A percentile compares a stretch with the other conserved stretches of the same genome.
phyloP scores from a whole-genome alignment of 306 rosid species.

The Ceratonia siliqua region DNA sequence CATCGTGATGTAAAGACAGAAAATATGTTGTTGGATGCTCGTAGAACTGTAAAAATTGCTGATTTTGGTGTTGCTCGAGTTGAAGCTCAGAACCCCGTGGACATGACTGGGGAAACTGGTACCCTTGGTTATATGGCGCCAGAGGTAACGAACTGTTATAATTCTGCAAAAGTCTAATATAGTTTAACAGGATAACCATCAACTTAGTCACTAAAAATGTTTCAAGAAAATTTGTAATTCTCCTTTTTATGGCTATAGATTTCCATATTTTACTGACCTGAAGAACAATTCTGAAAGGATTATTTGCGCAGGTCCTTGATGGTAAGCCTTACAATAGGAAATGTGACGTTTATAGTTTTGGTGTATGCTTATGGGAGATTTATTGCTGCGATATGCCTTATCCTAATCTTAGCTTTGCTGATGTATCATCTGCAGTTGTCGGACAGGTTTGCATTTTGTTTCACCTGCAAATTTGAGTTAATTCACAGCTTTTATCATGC shows the following conservation, averaged over 20 bases:
- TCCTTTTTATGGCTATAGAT: neutral
- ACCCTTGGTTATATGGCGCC: conserved; percentile 96
- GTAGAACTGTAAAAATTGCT: conserved; percentile 66
- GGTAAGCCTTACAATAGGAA: conserved; percentile 92
- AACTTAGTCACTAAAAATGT: neutral
- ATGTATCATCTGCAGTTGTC: conserved; percentile 69
- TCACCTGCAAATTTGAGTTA: too few species aligned
- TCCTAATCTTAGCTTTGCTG: conserved; percentile 69
- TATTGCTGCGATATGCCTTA: conserved; percentile 93
- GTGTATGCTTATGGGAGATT: conserved; percentile 93
- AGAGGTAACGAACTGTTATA: conserved; percentile 52
- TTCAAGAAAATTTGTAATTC: neutral
- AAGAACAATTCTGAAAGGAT: too few species aligned
- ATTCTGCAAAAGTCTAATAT: neutral
- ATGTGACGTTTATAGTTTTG: conserved; percentile 88
- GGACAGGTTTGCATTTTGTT: conserved; percentile 54
- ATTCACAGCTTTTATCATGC: too few species aligned
- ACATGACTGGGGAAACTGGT: conserved; percentile 96
- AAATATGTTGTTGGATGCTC: conserved; percentile 65
- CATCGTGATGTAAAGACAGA: conserved; percentile 86
- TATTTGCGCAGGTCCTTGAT: conserved; percentile 64
- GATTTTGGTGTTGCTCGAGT: conserved; percentile 95
- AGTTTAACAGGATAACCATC: neutral
- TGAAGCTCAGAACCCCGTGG: conserved; percentile 81
- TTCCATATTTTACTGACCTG: neutral